A percentile compares a stretch with the other conserved stretches of the same genome.
Evolutionary conservation across 2,329 filamentous ascomycete species (phyloP).

Genomic region (Nothopassalora personata): DNA sequence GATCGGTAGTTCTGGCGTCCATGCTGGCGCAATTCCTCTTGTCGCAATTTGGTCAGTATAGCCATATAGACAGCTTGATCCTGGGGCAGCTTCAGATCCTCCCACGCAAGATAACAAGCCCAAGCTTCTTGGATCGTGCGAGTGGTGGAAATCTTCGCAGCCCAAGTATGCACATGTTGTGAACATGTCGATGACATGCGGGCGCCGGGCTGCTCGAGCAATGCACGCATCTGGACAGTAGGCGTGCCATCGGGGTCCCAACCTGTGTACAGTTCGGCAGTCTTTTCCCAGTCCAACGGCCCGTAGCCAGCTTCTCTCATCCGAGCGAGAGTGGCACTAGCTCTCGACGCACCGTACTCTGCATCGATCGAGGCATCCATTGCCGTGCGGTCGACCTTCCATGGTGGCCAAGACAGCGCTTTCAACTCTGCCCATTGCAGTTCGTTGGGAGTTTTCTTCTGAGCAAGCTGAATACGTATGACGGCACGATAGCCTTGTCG

Average conservation of each 20-base stretch:
- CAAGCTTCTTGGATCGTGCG: constrained; percentile 59
- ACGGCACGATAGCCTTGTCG: constrained; percentile 54
- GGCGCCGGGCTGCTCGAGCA: constrained; percentile 28
- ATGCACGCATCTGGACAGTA: constrained; percentile 54
- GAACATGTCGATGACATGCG: constrained; percentile 4
- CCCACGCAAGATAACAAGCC: constrained; percentile 57
- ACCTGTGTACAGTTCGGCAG: constrained; percentile 52
- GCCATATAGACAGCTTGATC: constrained; percentile 47
- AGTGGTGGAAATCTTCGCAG: constrained; percentile 54
- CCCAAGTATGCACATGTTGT: constrained; percentile 43
- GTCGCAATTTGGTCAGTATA: constrained; percentile 54
- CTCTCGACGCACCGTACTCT: constrained; percentile 53
- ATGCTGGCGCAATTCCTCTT: constrained; percentile 18
- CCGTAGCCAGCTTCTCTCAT: constrained; percentile 58
- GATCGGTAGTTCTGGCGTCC: background rate
- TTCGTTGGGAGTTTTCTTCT: constrained; percentile 52
- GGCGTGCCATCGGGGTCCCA: constrained; percentile 61
- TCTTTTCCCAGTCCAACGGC: constrained; percentile 47
- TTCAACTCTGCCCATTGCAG: constrained; percentile 55
- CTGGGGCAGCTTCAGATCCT: constrained; percentile 38
- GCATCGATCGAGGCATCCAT: constrained; percentile 55
- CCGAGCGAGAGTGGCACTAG: constrained; percentile 49
- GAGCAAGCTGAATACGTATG: constrained; percentile 52
- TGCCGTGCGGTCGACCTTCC: constrained; percentile 57
- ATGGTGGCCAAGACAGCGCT: constrained; percentile 59